These are phyloP conservation scores for Tetradesmus lagerheimii DNA, from an alignment of 139 green algal species.

Conservation along the genomic window DNA sequence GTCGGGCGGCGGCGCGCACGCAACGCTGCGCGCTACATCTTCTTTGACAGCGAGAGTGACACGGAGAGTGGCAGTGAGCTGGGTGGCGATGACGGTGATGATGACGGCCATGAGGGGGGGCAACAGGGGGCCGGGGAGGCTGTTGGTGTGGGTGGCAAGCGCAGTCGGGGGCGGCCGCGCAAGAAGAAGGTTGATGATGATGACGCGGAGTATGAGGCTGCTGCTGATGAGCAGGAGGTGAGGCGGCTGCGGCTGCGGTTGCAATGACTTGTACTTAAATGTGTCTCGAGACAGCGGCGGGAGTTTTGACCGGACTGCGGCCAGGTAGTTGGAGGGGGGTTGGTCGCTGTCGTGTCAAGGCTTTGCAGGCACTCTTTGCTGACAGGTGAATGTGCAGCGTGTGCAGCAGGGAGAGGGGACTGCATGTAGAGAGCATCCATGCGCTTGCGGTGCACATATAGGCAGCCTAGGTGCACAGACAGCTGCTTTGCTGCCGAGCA, in stretches of 20 bases:
- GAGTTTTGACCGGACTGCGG: too few species aligned
- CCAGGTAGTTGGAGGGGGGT: too few species aligned
- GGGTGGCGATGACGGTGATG: neutral
- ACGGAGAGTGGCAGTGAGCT: neutral
- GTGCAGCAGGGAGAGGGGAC: too few species aligned
- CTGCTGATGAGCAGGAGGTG: constrained; percentile 16
- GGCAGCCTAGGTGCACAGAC: too few species aligned
- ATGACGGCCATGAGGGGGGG: neutral
- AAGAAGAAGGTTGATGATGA: constrained; percentile 4
- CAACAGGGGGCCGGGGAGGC: neutral
- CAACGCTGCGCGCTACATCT: constrained; percentile 17
- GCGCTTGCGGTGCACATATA: too few species aligned
- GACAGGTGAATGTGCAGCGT: too few species aligned
- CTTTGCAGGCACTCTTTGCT: too few species aligned
- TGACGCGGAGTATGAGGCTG: constrained; percentile 22
- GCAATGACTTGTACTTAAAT: too few species aligned
- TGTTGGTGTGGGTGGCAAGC: neutral
- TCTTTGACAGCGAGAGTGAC: neutral
- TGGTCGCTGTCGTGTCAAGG: too few species aligned
- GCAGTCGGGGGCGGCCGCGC: neutral
- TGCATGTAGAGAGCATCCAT: too few species aligned
- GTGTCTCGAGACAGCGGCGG: too few species aligned
- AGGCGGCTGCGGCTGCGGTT: neutral
- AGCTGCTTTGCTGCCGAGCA: too few species aligned
- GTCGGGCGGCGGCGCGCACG: neutral